Evolutionary conservation across 306 rosid species (phyloP).

Genomic region (Cucumis sativus): Cucumber_9930_V3 NC_026660.2:3540501-3541000

Average conservation of each 20-base stretch:
- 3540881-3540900: too few species aligned
- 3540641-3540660: neutral
- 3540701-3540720: neutral
- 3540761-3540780: too few species aligned
- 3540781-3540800: too few species aligned
- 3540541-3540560: slow-evolving; percentile 56
- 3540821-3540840: too few species aligned
- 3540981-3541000: neutral
- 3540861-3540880: too few species aligned
- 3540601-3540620: slow-evolving; percentile 45
- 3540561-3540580: slow-evolving; percentile 54
- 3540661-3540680: neutral
- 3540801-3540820: too few species aligned
- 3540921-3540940: too few species aligned
- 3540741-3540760: too few species aligned
- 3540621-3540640: neutral
- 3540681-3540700: neutral
- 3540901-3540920: too few species aligned
- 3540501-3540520: slow-evolving; percentile 63
- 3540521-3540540: slow-evolving; percentile 73
- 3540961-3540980: neutral
- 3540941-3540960: too few species aligned
- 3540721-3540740: neutral
- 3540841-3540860: too few species aligned
- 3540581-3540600: slow-evolving; percentile 41